phyloP scores from a whole-genome alignment of 2,329 filamentous ascomycete species.

The Fusarium floridanum region DNA sequence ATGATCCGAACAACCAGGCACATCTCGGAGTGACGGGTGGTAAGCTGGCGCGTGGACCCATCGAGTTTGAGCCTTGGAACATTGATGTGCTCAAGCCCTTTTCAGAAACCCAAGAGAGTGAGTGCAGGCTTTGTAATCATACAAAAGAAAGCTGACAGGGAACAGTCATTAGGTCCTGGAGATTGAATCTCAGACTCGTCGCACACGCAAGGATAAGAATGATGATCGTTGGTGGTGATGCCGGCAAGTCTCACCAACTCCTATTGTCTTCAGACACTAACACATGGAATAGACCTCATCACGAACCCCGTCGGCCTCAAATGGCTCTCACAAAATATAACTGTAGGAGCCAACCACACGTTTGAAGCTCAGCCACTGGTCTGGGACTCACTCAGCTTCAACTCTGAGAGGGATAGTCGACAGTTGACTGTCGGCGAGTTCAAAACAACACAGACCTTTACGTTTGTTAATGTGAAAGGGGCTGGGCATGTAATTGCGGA shows the following conservation, averaged over 20 bases:
- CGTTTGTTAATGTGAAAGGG: neutral
- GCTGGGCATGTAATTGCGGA: conserved; percentile 3
- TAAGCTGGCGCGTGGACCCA: neutral
- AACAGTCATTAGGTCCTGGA: conserved; percentile 13
- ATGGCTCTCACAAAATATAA: neutral
- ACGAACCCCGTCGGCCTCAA: conserved; percentile 5
- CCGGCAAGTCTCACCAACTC: neutral
- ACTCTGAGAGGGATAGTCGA: too few species aligned
- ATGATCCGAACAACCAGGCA: neutral
- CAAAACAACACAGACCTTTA: neutral
- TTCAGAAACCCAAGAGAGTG: conserved; percentile 14
- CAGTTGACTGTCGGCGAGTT: neutral
- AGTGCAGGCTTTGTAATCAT: neutral
- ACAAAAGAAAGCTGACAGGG: neutral
- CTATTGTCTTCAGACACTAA: neutral
- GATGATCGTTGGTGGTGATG: conserved; percentile 10
- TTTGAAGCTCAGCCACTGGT: neutral
- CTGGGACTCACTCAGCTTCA: neutral
- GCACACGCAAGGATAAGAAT: neutral
- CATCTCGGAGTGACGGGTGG: conserved; percentile 2
- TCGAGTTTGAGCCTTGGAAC: conserved; percentile 3
- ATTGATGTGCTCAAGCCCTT: neutral
- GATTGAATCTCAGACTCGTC: neutral
- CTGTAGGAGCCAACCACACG: neutral
- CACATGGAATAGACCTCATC: conserved; percentile 1